Percentiles rank a stretch among this genome's conserved stretches.
These are phyloP conservation scores for Suillus plorans DNA, from an alignment of 768 basidiomycete species.

Conservation along the genomic window DNA sequence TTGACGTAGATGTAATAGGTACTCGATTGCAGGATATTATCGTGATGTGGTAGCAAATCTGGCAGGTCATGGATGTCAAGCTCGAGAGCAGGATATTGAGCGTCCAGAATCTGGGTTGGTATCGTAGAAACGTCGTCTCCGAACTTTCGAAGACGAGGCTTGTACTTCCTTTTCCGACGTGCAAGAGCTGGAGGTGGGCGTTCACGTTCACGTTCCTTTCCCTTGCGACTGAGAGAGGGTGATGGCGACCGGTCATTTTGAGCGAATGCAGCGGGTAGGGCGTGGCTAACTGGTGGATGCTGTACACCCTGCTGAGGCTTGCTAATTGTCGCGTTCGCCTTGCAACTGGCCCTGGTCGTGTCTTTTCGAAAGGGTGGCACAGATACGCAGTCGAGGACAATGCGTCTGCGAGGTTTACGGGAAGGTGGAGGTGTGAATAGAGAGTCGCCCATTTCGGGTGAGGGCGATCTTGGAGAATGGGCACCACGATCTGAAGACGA, in stretches of 20 bases:
- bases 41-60: not conserved
- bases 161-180: not conserved
- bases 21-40: not conserved
- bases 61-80: not conserved
- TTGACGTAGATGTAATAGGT: not conserved
- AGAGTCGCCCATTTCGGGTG: constrained; percentile 13
- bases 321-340: not conserved
- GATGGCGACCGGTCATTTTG: not conserved
- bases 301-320: not conserved
- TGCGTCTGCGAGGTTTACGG: constrained; percentile 11
- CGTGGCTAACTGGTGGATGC: not conserved
- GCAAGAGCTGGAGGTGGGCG: not conserved
- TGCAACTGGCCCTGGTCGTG: constrained; percentile 21
- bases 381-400: constrained; percentile 17
- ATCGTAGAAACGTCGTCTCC: constrained; percentile 1
- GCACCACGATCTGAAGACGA: not conserved
- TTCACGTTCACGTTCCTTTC: constrained; percentile 21
- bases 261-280: not conserved
- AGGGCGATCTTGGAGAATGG: constrained; percentile 8
- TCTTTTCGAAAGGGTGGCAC: constrained; percentile 24
- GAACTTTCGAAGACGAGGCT: not conserved
- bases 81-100: constrained; percentile 8
- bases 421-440: constrained; percentile 31
- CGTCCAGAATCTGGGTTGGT: constrained; percentile 10
- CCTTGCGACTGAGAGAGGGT: constrained; percentile 12